Conservation (phyloP, 352 stramenopile species). For the Phytophthora vignae region DNA sequence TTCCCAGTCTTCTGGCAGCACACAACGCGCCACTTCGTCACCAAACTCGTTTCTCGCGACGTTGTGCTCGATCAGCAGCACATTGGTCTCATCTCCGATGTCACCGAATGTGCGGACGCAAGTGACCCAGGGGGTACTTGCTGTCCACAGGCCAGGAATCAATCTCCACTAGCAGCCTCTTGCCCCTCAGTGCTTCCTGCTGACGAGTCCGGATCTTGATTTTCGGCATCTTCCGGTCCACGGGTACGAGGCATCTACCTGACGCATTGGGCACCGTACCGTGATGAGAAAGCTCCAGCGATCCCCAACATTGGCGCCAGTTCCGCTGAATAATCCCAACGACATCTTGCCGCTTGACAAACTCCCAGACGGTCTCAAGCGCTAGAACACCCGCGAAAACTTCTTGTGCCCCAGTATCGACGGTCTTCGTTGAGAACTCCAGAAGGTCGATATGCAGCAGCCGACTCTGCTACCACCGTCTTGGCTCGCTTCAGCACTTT, state of each 20-base stretch:
- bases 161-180: slow-evolving; percentile 94
- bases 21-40: slow-evolving; percentile 84
- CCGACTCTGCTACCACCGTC: slow-evolving; percentile 52
- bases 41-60: slow-evolving; percentile 88
- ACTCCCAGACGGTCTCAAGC: slow-evolving; percentile 89
- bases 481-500: slow-evolving; percentile 28
- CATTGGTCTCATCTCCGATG: slow-evolving; percentile 93
- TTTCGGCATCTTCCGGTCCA: slow-evolving; percentile 90
- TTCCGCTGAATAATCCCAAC: not conserved
- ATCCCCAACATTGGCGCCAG: not conserved
- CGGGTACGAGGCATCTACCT: slow-evolving; percentile 67
- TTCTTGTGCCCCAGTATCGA: slow-evolving; percentile 7
- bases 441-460: slow-evolving; percentile 89
- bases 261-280: not conserved
- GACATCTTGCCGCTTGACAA: slow-evolving; percentile 79
- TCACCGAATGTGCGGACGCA: slow-evolving; percentile 93
- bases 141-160: slow-evolving; percentile 90
- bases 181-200: slow-evolving; percentile 86
- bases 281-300: not conserved
- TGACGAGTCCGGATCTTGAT: slow-evolving; percentile 94
- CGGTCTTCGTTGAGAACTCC: slow-evolving; percentile 66
- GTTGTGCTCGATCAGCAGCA: slow-evolving; percentile 96
- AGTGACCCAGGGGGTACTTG: slow-evolving; percentile 94
- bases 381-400: slow-evolving; percentile 83
- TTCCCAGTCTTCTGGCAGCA: slow-evolving; percentile 75